Conservation (phyloP, 768 basidiomycete species). For the Cystobasidiopsis lactophilus region DNA sequence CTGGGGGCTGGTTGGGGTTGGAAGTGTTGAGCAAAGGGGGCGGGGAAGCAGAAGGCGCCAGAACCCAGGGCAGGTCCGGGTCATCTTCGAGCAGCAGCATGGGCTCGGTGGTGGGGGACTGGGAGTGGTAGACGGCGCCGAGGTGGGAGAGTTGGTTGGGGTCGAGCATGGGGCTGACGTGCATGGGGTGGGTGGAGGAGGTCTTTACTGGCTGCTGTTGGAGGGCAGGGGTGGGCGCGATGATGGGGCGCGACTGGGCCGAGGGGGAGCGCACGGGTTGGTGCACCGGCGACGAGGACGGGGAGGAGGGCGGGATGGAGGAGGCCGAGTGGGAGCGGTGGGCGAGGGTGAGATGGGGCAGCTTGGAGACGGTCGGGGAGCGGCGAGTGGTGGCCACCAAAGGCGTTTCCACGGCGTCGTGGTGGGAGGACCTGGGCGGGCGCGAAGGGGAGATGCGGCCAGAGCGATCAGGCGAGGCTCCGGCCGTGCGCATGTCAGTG, state of each 20-base stretch:
- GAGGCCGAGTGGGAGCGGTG: no score
- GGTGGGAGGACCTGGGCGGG: not conserved
- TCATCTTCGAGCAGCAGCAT: not conserved
- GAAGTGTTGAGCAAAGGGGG: not conserved
- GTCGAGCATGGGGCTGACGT: constrained; percentile 6
- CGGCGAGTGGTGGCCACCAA: not conserved
- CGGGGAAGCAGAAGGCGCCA: not conserved
- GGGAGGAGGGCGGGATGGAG: no score
- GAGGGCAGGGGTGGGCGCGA: no score
- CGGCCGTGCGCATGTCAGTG: not conserved
- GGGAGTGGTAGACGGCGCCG: not conserved
- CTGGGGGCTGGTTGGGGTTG: not conserved
- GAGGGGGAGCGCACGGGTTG: no score
- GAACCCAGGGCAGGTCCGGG: not conserved
- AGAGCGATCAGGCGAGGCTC: not conserved
- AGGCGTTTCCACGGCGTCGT: not conserved
- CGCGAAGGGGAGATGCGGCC: not conserved
- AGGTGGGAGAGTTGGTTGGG: constrained; percentile 7
- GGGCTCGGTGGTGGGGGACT: not conserved
- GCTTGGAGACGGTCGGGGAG: no score
- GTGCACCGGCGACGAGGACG: no score
- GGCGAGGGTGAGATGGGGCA: no score
- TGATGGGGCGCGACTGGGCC: no score
- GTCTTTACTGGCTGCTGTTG: constrained; percentile 7
- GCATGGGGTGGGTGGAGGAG: constrained; percentile 10